Evolutionary conservation across 176 grass and related monocot species (phyloP).

Genomic region (Hordeum marinum): DNA sequence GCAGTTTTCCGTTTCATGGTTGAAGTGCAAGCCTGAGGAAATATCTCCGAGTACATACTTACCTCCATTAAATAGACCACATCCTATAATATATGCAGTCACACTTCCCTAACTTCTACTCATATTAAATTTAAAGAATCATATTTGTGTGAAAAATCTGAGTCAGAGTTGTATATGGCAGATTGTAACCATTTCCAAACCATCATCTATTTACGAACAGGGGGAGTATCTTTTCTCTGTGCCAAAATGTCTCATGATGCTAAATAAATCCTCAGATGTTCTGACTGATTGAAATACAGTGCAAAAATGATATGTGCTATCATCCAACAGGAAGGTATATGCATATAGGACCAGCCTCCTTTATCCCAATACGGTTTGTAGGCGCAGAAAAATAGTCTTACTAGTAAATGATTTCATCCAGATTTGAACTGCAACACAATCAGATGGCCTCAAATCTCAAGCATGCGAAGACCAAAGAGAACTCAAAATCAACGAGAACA

Average conservation of each 20-base stretch:
- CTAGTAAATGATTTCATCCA: background rate
- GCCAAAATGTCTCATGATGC: conserved; percentile 1
- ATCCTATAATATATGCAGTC: background rate
- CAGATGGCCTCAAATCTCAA: background rate
- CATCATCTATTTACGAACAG: background rate
- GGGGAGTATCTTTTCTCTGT: background rate
- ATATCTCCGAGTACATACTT: background rate
- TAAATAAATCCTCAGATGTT: background rate
- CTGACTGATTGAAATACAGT: background rate
- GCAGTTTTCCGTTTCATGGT: background rate
- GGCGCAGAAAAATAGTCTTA: background rate
- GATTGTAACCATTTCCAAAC: background rate
- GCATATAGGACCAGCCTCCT: background rate
- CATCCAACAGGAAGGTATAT: background rate
- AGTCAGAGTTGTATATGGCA: background rate
- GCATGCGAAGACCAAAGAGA: background rate
- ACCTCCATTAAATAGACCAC: background rate
- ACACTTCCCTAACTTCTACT: background rate
- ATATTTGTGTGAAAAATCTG: background rate
- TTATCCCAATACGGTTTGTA: too few species aligned
- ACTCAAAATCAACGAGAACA: background rate
- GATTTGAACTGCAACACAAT: background rate
- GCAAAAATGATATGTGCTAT: background rate
- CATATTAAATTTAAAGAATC: background rate
- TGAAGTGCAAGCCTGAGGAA: background rate